Conservation (phyloP, 164 flowering plant species). For the Tetracentron sinense region DNA sequence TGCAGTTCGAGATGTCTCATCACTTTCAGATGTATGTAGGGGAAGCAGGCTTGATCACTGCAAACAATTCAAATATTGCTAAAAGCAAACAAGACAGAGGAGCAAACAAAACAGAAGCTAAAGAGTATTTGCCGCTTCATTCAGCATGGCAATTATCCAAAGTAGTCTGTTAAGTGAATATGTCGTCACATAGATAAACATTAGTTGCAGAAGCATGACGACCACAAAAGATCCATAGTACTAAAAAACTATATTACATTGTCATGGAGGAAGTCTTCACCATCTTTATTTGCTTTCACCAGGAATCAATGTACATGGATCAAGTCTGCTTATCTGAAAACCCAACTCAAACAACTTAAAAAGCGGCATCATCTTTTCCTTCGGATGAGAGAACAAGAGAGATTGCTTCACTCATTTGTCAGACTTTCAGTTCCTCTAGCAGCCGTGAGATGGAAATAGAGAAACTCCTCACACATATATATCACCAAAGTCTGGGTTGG, state of each 20-base stretch:
- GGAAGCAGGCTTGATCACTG: neutral
- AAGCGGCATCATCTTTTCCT: neutral
- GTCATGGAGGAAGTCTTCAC: conserved; percentile 1
- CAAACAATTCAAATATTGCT: neutral
- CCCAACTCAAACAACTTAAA: conserved; percentile 1
- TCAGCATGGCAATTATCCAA: neutral
- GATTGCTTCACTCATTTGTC: neutral
- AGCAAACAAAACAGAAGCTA: neutral
- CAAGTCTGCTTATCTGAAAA: neutral
- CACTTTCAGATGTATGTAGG: neutral
- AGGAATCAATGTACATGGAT: conserved; percentile 2
- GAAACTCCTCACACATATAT: neutral
- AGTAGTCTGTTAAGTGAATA: neutral
- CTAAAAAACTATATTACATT: conserved; percentile 7
- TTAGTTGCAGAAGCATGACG: conserved; percentile 4
- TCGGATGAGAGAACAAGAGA: neutral
- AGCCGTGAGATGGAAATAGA: neutral
- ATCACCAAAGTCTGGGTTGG: neutral
- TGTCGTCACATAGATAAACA: conserved; percentile 2
- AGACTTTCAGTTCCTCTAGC: neutral
- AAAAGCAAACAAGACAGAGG: neutral
- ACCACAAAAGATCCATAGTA: neutral
- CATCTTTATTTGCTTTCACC: conserved; percentile 2
- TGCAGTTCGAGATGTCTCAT: neutral
- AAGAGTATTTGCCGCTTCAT: neutral